A percentile compares a stretch with the other conserved stretches of the same genome.
Evolutionary conservation across 441 rosid genomes (phyloP).

Genomic region (Adansonia madagascariensis): DNA sequence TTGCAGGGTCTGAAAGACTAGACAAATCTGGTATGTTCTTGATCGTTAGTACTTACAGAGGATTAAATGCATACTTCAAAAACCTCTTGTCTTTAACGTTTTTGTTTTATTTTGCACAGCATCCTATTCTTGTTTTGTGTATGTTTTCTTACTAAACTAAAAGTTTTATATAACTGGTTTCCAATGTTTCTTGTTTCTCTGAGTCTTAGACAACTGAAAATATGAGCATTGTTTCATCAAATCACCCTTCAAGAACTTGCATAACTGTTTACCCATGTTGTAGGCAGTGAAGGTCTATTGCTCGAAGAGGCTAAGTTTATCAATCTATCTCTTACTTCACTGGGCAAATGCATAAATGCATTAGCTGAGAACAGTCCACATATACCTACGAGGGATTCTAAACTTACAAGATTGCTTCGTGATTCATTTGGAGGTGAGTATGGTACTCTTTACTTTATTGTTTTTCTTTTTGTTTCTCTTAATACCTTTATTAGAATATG

Average conservation of each 20-base stretch:
- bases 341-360: conserved; percentile 97
- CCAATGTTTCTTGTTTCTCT: not conserved
- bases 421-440: conserved; percentile 88
- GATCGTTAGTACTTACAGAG: conserved; percentile 6
- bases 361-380: conserved; percentile 89
- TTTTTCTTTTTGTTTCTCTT: not conserved
- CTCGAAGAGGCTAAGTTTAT: conserved; percentile 95
- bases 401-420: conserved; percentile 87
- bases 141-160: not conserved
- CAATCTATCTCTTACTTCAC: conserved; percentile 85
- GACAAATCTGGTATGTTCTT: conserved; percentile 77
- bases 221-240: not conserved
- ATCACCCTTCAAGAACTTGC: conserved; percentile 13
- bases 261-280: conserved; percentile 16
- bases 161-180: not conserved
- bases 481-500: not conserved
- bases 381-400: conserved; percentile 91
- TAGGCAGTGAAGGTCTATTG: conserved; percentile 85
- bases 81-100: not conserved
- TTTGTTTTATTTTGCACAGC: not conserved
- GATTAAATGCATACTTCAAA: conserved; percentile 21
- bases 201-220: not conserved
- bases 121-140: not conserved
- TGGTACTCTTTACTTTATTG: not conserved
- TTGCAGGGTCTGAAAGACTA: conserved; percentile 93